phyloP scores from a whole-genome alignment of 495 filamentous ascomycete genomes.

The Apodospora peruviana region DNA sequence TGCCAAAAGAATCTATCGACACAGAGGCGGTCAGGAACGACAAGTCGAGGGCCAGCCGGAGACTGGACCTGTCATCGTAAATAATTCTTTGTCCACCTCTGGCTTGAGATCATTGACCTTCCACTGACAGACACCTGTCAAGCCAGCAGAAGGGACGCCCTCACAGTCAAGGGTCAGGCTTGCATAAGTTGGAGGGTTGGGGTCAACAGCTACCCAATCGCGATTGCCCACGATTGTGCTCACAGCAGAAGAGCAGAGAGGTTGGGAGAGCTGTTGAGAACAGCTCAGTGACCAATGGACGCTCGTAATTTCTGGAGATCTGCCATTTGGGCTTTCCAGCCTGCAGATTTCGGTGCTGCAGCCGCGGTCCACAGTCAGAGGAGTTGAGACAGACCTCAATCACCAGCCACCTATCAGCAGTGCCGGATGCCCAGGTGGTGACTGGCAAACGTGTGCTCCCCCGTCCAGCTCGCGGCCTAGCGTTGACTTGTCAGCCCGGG shows the following conservation, averaged over 20 bases:
- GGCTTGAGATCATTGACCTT: no score
- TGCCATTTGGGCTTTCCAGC: slow-evolving; percentile 14
- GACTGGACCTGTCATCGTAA: no score
- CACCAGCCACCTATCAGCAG: slow-evolving; percentile 11
- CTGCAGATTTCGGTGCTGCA: slow-evolving; percentile 22
- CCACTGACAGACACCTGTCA: no score
- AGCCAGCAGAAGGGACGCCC: no score
- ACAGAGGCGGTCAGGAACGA: no score
- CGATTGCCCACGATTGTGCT: slow-evolving; percentile 19
- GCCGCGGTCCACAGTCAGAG: slow-evolving; percentile 18
- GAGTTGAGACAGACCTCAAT: slow-evolving; percentile 1
- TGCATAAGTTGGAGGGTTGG: slow-evolving; percentile 13
- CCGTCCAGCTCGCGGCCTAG: no score
- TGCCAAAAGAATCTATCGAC: no score
- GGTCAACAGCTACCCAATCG: slow-evolving; percentile 17
- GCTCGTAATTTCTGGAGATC: slow-evolving; percentile 13
- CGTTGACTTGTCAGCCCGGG: not conserved
- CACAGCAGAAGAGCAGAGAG: slow-evolving; percentile 11
- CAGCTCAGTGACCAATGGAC: slow-evolving; percentile 17
- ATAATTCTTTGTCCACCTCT: no score
- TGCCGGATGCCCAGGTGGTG: not conserved
- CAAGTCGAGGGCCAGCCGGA: no score
- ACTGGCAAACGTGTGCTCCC: not conserved
- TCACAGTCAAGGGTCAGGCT: no score
- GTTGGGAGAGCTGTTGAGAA: slow-evolving; percentile 16